Base-by-base conservation (phyloP, 2,329 filamentous ascomycete genomes). In the Pseudogymnoascus sp. region DNA sequence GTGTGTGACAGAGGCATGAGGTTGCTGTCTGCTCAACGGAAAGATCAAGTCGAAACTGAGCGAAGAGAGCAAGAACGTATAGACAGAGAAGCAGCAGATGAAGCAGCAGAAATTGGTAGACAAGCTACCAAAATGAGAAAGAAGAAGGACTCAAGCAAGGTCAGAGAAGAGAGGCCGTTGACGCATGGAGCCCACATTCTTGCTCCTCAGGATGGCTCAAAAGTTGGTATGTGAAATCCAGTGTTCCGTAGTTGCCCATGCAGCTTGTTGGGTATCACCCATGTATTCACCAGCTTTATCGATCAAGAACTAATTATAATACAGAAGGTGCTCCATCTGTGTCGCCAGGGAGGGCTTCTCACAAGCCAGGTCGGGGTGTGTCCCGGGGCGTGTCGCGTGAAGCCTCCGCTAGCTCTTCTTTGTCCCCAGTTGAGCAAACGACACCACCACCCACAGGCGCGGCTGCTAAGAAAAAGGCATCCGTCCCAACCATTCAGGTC, bases 1-100 rank as follows among this genome's bases (percentile, higher is more conserved):
- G 83, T 85, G 66, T 91, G 88, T 74, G 89, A 93, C 70, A 82
- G 84, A 37, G 87, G 87, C 37, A 90, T 93, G 85, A 79, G 90
- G 63, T 81, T 90, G 68, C 78, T 92, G 62, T 84, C 87, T 6
- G 80, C 82, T 69, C 82, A 83, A 71, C 81, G 87, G 61, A 90
- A 90, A 73, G 83, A 86, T 43, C 78, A 86, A 61, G 68, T 78
- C 59, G 76, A 77, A 16, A 73, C 73, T 12, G 76, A 79, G 65
- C 72, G 75, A 65, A 77, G 81, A 41, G 74, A 78, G 56, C 80
- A 85, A 62, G 82, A 83, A 38, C 62, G 61, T 1, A 71, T 28
- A 33, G 72, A 69, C 62, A 68, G 79, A 81, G 70, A 78, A 77
- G 61, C 72, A 71, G 76, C 82, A 73, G 78, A 75, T 56, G 77